These are phyloP conservation scores for Penicillium sp. DNA, from an alignment of 2,329 filamentous ascomycete genomes.

Conservation along the genomic window DNA sequence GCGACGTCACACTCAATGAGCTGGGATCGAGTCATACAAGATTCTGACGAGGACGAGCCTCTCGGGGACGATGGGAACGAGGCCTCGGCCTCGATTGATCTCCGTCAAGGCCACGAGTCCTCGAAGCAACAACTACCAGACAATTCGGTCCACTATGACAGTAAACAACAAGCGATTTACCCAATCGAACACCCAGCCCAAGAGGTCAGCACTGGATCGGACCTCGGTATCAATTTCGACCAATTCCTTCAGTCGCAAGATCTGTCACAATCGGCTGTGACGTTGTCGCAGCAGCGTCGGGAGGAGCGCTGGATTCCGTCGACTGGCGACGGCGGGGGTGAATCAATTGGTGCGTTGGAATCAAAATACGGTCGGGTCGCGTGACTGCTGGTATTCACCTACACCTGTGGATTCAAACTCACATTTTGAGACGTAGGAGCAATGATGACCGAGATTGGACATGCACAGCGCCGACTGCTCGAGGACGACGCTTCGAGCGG, in stretches of 20 bases:
- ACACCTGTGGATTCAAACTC: background rate
- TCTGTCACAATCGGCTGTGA: slow-evolving; percentile 16
- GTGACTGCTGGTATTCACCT: background rate
- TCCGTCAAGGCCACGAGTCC: slow-evolving; percentile 23
- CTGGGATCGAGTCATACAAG: slow-evolving; percentile 46
- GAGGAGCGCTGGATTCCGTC: slow-evolving; percentile 43
- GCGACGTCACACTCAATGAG: slow-evolving; percentile 35
- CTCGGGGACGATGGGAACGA: slow-evolving; percentile 32
- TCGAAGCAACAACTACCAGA: slow-evolving; percentile 10
- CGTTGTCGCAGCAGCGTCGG: slow-evolving; percentile 39
- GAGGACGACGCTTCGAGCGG: slow-evolving; percentile 32
- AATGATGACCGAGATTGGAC: slow-evolving; percentile 41
- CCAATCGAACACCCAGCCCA: slow-evolving; percentile 11
- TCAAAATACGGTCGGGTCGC: background rate
- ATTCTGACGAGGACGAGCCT: slow-evolving; percentile 50
- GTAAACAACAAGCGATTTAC: slow-evolving; percentile 16
- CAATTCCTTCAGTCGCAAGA: slow-evolving; percentile 43
- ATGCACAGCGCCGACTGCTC: slow-evolving; percentile 38
- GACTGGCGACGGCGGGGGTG: slow-evolving; percentile 28
- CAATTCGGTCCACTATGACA: slow-evolving; percentile 12
- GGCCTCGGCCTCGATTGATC: slow-evolving; percentile 25
- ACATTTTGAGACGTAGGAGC: slow-evolving; percentile 26
- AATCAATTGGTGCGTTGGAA: slow-evolving; percentile 36
- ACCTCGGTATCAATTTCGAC: slow-evolving; percentile 43
- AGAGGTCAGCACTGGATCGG: slow-evolving; percentile 20